Conservation (phyloP, 169 alveolate genomes). For the Plasmodium billcollinsi region DNA sequence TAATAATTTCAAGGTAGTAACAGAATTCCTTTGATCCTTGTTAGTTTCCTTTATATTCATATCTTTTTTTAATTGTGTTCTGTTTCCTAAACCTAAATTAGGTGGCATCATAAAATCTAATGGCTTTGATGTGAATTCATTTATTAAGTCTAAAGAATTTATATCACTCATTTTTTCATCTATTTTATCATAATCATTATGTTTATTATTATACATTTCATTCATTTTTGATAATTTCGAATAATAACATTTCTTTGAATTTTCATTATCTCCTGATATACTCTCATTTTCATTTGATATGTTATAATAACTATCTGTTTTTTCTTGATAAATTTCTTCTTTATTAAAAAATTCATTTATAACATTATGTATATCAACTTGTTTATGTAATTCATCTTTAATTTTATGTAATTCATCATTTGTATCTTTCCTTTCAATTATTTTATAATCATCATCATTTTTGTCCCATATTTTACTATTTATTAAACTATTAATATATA, state of each 20-base stretch:
- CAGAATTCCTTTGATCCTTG: constrained; percentile 8
- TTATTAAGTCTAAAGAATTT: constrained; percentile 1
- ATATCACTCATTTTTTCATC: neutral
- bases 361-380: constrained; percentile 22
- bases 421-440: neutral
- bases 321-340: neutral
- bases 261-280: neutral
- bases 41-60: neutral
- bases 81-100: constrained; percentile 28
- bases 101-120: constrained; percentile 65
- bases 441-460: neutral
- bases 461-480: neutral
- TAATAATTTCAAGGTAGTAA: constrained; percentile 28
- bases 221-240: constrained; percentile 26
- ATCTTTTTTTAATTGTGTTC: constrained; percentile 21
- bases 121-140: constrained; percentile 14
- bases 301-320: neutral
- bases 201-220: neutral
- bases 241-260: constrained; percentile 17
- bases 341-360: constrained; percentile 37
- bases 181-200: neutral
- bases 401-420: neutral
- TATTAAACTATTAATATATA: constrained; percentile 1
- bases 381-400: neutral
- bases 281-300: constrained; percentile 2